Evolutionary conservation across 257 asterid species (phyloP).

Genomic region (Rauvolfia tetraphylla): DNA sequence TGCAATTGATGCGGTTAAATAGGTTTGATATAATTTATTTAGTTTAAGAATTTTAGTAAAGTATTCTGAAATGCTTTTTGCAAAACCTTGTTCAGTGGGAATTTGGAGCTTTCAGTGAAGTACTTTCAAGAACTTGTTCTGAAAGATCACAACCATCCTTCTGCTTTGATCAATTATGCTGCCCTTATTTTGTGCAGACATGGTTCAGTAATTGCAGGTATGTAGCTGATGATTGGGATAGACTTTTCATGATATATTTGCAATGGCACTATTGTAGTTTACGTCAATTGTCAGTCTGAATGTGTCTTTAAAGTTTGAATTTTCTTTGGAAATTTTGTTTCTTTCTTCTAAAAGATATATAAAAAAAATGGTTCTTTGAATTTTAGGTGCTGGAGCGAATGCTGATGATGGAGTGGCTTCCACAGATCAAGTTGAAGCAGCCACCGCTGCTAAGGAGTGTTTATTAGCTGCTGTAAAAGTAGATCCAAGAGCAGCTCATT

Average conservation of each 20-base stretch:
- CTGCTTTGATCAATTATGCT: slow-evolving; percentile 82
- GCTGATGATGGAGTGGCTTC: slow-evolving; percentile 47
- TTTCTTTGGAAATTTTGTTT: neutral
- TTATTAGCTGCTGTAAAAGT: slow-evolving; percentile 79
- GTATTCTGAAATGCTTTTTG: neutral
- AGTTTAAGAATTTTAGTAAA: neutral
- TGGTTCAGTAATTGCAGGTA: slow-evolving; percentile 85
- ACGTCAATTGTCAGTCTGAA: neutral
- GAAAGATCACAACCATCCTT: slow-evolving; percentile 93
- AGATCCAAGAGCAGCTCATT: slow-evolving; percentile 84
- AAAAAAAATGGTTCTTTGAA: slow-evolving; percentile 1
- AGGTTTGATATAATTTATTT: neutral
- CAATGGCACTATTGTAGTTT: neutral
- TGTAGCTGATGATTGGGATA: no score
- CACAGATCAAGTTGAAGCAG: slow-evolving; percentile 51
- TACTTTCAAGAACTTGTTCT: slow-evolving; percentile 74
- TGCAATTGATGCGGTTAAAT: neutral
- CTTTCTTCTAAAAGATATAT: neutral
- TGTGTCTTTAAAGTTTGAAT: neutral
- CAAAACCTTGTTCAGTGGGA: slow-evolving; percentile 51
- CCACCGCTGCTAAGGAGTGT: slow-evolving; percentile 83
- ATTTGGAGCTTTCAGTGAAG: slow-evolving; percentile 75
- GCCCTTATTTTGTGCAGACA: slow-evolving; percentile 71
- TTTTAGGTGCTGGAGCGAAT: slow-evolving; percentile 78
- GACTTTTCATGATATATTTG: neutral